Percentiles rank a stretch among this genome's conserved stretches.
These are phyloP conservation scores for Yamadazyma songkhlaensis DNA, from an alignment of 1,139 yeast species.

Conservation along the genomic window DNA sequence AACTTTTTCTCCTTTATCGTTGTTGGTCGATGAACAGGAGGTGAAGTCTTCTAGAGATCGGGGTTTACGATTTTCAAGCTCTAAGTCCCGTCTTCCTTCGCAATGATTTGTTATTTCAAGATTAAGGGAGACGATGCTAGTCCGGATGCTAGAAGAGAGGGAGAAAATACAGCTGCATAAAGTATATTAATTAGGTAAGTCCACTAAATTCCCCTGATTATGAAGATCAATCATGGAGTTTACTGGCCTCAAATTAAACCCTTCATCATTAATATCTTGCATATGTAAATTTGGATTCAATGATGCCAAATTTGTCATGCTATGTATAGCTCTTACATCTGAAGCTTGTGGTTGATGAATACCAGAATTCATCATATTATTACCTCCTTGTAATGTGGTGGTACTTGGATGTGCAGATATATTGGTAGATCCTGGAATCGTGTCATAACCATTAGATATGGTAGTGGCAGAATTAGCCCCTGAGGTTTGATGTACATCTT, in stretches of 20 bases:
- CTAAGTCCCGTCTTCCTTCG: too few relatives aligned
- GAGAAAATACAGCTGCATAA: too few relatives aligned
- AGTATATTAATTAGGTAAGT: constrained; percentile 3
- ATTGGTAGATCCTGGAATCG: constrained; percentile 11
- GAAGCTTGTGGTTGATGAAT: constrained; percentile 11
- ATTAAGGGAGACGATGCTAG: too few relatives aligned
- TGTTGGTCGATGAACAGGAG: too few relatives aligned
- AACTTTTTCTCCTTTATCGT: too few relatives aligned
- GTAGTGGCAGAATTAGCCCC: constrained; percentile 11
- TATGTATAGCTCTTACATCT: constrained; percentile 33
- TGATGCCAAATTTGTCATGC: constrained; percentile 37
- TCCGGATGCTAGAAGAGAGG: too few relatives aligned
- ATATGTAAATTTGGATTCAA: constrained; percentile 9
- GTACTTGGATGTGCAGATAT: constrained; percentile 22
- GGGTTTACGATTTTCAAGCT: too few relatives aligned
- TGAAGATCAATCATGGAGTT: constrained; percentile 38
- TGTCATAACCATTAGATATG: constrained; percentile 12
- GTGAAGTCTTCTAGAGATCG: too few relatives aligned
- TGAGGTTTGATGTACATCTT: constrained; percentile 10
- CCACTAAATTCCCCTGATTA: constrained; percentile 14
- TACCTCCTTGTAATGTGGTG: constrained; percentile 24
- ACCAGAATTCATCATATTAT: not conserved
- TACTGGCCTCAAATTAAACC: constrained; percentile 26
- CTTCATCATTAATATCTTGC: constrained; percentile 4
- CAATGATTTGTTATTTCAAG: too few relatives aligned